Conservation (phyloP, 2,329 filamentous ascomycete species). For the Diaporthe sp. region DNA sequence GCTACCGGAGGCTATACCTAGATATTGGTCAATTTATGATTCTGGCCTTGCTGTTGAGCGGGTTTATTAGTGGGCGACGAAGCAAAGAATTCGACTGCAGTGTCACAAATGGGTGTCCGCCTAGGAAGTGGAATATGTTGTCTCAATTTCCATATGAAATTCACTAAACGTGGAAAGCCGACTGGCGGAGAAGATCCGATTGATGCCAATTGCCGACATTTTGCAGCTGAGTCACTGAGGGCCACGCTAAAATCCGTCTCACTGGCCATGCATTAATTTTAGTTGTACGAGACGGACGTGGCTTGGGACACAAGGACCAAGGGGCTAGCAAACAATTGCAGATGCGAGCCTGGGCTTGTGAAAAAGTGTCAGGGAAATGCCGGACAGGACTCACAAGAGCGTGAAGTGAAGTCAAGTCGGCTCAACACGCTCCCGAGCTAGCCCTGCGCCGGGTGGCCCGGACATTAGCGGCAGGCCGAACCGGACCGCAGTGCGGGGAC, state of each 20-base stretch:
- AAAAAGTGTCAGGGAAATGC: neutral
- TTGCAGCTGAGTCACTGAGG: no score
- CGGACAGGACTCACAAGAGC: no score
- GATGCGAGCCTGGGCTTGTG: neutral
- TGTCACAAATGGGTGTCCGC: neutral
- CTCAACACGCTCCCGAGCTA: conserved; percentile 15
- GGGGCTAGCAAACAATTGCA: neutral
- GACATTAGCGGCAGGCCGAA: conserved; percentile 24
- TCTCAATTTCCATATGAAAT: neutral
- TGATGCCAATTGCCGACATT: neutral
- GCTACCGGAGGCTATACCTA: neutral
- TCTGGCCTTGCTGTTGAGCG: neutral
- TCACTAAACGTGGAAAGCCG: neutral
- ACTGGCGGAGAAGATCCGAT: neutral
- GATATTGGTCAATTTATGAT: neutral
- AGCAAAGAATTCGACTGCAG: neutral
- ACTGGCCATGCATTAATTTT: no score
- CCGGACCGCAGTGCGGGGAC: conserved; percentile 3
- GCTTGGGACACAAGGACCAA: neutral
- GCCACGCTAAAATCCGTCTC: no score
- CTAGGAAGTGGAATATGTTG: neutral
- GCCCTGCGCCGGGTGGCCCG: neutral
- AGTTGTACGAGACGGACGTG: no score
- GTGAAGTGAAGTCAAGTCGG: neutral
- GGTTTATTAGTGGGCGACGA: no score